Base-by-base conservation (phyloP, 2,329 filamentous ascomycete species). In the Aspergillus novofumigatus region DNA sequence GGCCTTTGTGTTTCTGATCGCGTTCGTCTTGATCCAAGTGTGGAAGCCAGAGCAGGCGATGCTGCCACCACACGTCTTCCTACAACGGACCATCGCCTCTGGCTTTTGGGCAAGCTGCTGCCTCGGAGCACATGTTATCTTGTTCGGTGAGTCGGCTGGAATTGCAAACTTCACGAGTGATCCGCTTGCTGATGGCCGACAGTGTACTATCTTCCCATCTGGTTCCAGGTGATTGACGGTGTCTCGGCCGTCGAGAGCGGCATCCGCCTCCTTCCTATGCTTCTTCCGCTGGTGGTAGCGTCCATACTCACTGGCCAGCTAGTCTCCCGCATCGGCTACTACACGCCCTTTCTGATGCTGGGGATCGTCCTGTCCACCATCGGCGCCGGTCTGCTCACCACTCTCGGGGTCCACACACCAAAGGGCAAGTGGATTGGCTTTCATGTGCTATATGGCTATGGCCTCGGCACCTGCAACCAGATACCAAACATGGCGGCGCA, bases 151-250 rank as follows among this genome's bases (percentile, higher is more conserved):
- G 32, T 38, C 32, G 14, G 5, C 32, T 38, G 32, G 32, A 4
- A 17, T 17, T 1, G 17, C 32, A 17, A 35, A 17, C 32, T 14
- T 1, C 29, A 32, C 29, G 14, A 2, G 14, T 38, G 32, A 17
- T 17, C 29, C 14, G 32, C 32, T 7, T 17, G 32, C 32, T 3
- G 17, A 38, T 3, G 2, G 52, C 11, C 11, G 1, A 58, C 49
- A 2, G 57, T 74, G 25, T 76, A 72, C 50, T 75, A 73, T 62
- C 58, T 79, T 7, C 76, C 77, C 0, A 72, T 78, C 49, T 80
- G 75, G 70, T 80, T 80, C 59, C 78, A 81, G 61, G 76, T 75
- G n/a, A 73, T 79, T 57, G 74, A 77, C 55, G 72, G 72, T 7
- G 67, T 68, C n/a, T 68, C 69, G 1, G 76, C 78, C 8, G 70